Evolutionary conservation across 169 alveolate genomes (phyloP).

Genomic region (Plasmodium cynomolgi): DNA sequence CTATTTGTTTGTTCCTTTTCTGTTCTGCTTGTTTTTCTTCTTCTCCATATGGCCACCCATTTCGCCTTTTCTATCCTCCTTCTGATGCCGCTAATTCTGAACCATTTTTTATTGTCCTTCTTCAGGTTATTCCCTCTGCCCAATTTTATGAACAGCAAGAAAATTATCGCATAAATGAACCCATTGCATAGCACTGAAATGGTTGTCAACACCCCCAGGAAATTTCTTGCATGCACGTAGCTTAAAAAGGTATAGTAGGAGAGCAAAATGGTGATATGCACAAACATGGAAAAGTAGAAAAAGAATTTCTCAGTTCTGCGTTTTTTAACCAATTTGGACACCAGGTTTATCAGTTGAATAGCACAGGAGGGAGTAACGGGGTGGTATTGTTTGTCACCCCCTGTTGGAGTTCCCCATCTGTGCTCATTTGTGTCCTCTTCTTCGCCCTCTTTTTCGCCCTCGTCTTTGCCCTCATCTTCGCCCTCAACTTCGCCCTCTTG

Average conservation of each 20-base stretch:
- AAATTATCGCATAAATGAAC: constrained; percentile 1
- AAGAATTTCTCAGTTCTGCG: constrained; percentile 13
- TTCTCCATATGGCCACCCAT: not conserved
- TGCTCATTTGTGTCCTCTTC: not conserved
- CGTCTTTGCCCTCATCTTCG: not conserved
- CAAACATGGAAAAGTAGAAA: constrained; percentile 24
- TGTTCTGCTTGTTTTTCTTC: not conserved
- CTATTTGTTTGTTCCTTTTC: not conserved
- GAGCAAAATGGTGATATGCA: constrained; percentile 23
- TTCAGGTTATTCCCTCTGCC: not conserved
- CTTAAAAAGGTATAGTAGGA: constrained; percentile 36
- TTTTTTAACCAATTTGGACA: not conserved
- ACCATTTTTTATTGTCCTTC: not conserved
- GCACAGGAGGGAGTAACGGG: not conserved
- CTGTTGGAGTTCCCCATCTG: not conserved
- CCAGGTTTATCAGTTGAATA: not conserved
- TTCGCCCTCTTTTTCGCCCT: not conserved
- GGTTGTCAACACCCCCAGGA: constrained; percentile 3
- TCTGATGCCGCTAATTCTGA: not conserved
- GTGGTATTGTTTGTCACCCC: not conserved
- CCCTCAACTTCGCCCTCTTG: not conserved
- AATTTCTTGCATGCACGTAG: constrained; percentile 15
- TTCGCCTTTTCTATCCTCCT: not conserved
- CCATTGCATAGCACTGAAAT: constrained; percentile 17
- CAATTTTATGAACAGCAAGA: not conserved